Conservation (phyloP, 768 basidiomycete species). For the Cystobasidiopsis lactophilus region DNA sequence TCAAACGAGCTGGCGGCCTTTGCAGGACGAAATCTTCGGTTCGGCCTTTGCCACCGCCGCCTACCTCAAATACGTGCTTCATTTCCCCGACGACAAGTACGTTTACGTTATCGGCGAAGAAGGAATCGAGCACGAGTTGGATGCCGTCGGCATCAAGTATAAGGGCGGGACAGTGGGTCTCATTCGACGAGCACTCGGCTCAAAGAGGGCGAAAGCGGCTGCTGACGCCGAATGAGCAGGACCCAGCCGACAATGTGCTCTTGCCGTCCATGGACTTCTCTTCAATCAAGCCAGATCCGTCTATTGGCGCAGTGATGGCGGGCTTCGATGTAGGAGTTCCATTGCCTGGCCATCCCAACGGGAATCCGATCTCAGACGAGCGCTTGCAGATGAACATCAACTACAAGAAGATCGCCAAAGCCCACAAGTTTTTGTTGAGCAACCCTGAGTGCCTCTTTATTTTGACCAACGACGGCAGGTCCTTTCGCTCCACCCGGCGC, state of each 20-base stretch:
- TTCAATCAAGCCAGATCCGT: constrained; percentile 34
- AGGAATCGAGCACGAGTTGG: constrained; percentile 80
- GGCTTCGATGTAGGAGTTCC: constrained; percentile 41
- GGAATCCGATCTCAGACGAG: no score
- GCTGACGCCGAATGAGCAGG: constrained; percentile 30
- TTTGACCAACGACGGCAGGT: constrained; percentile 46
- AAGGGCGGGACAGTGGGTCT: constrained; percentile 56
- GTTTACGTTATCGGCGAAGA: constrained; percentile 86
- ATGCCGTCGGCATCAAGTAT: constrained; percentile 57
- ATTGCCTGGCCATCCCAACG: no score
- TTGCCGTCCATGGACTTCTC: constrained; percentile 49
- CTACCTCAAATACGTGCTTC: constrained; percentile 69
- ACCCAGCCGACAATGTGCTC: constrained; percentile 60
- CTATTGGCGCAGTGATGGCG: constrained; percentile 80
- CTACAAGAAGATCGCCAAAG: constrained; percentile 85
- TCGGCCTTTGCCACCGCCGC: constrained; percentile 72
- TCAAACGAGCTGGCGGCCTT: no score
- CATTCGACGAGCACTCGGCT: no score
- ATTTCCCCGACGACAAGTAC: constrained; percentile 72
- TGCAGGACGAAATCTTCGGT: constrained; percentile 83
- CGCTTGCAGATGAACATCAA: constrained; percentile 37
- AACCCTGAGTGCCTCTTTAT: constrained; percentile 47
- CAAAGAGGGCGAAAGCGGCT: no score
- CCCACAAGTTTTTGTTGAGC: constrained; percentile 57
- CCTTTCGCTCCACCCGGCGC: neutral